Base-by-base conservation (phyloP, 495 filamentous ascomycete genomes). In the Neohortaea acidophila region DNA sequence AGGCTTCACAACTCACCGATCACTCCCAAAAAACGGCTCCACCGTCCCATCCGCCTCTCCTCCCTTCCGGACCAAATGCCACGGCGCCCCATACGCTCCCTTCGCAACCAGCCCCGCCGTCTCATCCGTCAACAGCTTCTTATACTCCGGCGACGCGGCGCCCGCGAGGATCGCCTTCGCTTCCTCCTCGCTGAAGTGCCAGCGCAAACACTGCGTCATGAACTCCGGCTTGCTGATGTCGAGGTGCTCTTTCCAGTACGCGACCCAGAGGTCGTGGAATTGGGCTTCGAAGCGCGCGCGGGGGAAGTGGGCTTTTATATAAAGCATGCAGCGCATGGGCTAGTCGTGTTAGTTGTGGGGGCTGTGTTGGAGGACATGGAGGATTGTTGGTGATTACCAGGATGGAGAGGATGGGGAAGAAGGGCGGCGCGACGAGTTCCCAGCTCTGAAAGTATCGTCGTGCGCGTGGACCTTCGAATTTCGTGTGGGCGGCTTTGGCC, bases 11-110 rank as follows among this genome's bases (percentile, higher is more conserved):
- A n/a, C n/a, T n/a, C n/a, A 81, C 60, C 79, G 63, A 59, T 84
- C 80, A 57, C 77, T 82, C 2, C 80, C 80, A 55, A 84, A 85
- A 54, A 83, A 84, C 2, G 77, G 74, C 59, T 80, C 74, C 36
- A 60, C 62, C 36, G 60, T 51, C 3, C 75, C 75, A 8, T 63
- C 56, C 11, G 37, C 48, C n/a, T n/a, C n/a, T n/a, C n/a, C n/a
- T n/a, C n/a, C n/a, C 49, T 81, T 71, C n/a, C 54, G 60, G n/a
- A 75, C 79, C 67, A 72, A 78, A 41, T 81, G 62, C 77, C 80
- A 86, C 0, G 81, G 81, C 36, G 72, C 72, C 0, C 81, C 81
- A 56, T 79, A 85, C 1, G 79, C 79, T 0, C 81, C 81, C 13
- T 51, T 56, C 27, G 74, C 65, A 9, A 83, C 47, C 4, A 65